phyloP scores from a whole-genome alignment of 768 basidiomycete species.

The Gloeostereum incarnatum region DNA sequence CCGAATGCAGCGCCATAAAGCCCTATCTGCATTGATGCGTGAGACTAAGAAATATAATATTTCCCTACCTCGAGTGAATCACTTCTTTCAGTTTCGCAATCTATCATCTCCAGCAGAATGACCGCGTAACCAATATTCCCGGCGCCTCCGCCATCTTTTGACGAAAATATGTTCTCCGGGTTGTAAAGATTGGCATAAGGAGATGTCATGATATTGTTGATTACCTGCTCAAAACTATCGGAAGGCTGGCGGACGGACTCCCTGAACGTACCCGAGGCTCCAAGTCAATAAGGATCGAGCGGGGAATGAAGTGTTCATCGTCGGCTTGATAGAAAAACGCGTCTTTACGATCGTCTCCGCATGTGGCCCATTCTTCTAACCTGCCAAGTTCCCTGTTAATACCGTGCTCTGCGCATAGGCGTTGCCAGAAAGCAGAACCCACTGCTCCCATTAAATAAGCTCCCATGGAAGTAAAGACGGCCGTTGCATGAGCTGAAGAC shows the following conservation, averaged over 20 bases:
- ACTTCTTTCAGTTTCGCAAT: conserved; percentile 94
- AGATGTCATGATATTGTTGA: conserved; percentile 87
- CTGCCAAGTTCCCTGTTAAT: conserved; percentile 94
- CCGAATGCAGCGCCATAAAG: conserved; percentile 98
- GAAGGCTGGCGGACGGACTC: no score
- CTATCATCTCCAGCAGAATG: conserved; percentile 95
- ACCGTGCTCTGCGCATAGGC: conserved; percentile 97
- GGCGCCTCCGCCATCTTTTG: conserved; percentile 96
- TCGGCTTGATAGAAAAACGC: conserved; percentile 99
- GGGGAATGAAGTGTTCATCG: conserved; percentile 97
- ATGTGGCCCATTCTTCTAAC: conserved; percentile 94
- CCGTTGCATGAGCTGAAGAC: no score
- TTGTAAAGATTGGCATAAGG: conserved; percentile 90
- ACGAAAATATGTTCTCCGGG: conserved; percentile 94
- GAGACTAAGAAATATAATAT: not conserved
- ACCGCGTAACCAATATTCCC: conserved; percentile 98
- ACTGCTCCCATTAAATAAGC: conserved; percentile 28
- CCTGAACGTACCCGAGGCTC: conserved; percentile 76
- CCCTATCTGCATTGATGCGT: conserved; percentile 50
- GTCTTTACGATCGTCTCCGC: conserved; percentile 94
- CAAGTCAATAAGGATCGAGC: conserved; percentile 91
- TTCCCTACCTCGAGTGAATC: conserved; percentile 82
- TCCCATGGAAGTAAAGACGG: not conserved
- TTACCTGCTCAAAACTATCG: conserved; percentile 50
- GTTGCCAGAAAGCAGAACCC: conserved; percentile 97